Evolutionary conservation across 2,329 filamentous ascomycete genomes (phyloP).

Genomic region (Calonectria ilicicola): DNA sequence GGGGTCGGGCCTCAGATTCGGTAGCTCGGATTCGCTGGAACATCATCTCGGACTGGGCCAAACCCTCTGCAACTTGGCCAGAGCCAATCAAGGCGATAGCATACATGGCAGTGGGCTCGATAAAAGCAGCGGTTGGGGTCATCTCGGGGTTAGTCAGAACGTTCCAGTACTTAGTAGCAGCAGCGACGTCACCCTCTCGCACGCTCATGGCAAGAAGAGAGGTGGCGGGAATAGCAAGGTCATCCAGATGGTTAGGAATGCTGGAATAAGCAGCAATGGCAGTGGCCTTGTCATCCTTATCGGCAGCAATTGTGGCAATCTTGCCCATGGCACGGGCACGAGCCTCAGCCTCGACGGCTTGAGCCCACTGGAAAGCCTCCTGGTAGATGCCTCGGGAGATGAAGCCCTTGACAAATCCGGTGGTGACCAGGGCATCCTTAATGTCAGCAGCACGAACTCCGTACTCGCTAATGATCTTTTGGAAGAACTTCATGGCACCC

Average conservation of each 20-base stretch:
- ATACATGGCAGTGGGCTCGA: slow-evolving; percentile 93
- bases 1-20: slow-evolving; percentile 60
- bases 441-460: slow-evolving; percentile 70
- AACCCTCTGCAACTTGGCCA: slow-evolving; percentile 84
- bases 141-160: slow-evolving; percentile 74
- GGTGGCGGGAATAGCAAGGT: slow-evolving; percentile 72
- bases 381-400: slow-evolving; percentile 77
- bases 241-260: slow-evolving; percentile 63
- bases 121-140: slow-evolving; percentile 72
- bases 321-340: slow-evolving; percentile 75
- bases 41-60: slow-evolving; percentile 85
- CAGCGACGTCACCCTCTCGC: slow-evolving; percentile 81
- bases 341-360: slow-evolving; percentile 69
- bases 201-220: slow-evolving; percentile 90
- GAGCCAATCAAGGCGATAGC: slow-evolving; percentile 88
- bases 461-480: slow-evolving; percentile 77
- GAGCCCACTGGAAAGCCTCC: slow-evolving; percentile 81
- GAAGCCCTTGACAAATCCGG: slow-evolving; percentile 84
- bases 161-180: slow-evolving; percentile 85
- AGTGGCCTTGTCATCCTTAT: slow-evolving; percentile 77
- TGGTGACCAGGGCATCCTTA: slow-evolving; percentile 77
- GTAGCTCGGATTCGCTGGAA: slow-evolving; percentile 83
- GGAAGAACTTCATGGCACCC: slow-evolving; percentile 86
- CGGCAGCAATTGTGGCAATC: slow-evolving; percentile 83
- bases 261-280: slow-evolving; percentile 75